These are phyloP conservation scores for Porodaedalea pini DNA, from an alignment of 1,284 basidiomycete genomes.

Conservation along the genomic window DNA sequence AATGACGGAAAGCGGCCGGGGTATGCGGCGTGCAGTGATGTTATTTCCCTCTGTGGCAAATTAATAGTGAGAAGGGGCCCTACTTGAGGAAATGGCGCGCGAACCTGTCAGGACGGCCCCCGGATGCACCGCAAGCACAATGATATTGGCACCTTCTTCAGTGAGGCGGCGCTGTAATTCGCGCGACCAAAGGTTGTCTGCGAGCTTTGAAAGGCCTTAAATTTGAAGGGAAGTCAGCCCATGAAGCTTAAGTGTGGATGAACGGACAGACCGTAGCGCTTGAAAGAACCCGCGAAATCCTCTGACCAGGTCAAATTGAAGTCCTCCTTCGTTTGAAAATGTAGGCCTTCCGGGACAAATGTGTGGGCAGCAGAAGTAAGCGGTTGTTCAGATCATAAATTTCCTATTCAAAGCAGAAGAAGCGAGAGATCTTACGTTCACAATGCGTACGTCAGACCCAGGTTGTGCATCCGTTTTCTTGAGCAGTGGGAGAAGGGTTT, in stretches of 20 bases:
- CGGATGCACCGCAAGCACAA: constrained; percentile 22
- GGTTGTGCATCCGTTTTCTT: background rate
- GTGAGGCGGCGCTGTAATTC: constrained; percentile 22
- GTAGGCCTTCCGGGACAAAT: background rate
- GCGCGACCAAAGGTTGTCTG: constrained; percentile 23
- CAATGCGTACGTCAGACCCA: constrained; percentile 8
- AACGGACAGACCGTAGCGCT: background rate
- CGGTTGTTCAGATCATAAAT: background rate
- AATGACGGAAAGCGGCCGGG: background rate
- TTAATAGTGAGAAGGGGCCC: background rate
- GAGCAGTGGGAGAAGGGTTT: background rate
- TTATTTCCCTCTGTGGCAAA: background rate
- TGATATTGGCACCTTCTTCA: constrained; percentile 8
- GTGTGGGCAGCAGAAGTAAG: background rate
- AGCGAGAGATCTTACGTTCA: constrained; percentile 14
- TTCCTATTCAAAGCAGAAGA: background rate
- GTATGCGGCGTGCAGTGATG: background rate
- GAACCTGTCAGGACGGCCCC: constrained; percentile 16
- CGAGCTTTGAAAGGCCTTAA: constrained; percentile 22
- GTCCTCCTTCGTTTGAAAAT: constrained; percentile 4
- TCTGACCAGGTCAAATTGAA: background rate
- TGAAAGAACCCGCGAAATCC: background rate
- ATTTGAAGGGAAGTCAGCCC: background rate
- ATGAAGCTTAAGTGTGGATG: background rate
- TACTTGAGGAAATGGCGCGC: background rate